Conservation (phyloP, 2,329 filamentous ascomycete species). For the Paecilomyces formosus region DNA sequence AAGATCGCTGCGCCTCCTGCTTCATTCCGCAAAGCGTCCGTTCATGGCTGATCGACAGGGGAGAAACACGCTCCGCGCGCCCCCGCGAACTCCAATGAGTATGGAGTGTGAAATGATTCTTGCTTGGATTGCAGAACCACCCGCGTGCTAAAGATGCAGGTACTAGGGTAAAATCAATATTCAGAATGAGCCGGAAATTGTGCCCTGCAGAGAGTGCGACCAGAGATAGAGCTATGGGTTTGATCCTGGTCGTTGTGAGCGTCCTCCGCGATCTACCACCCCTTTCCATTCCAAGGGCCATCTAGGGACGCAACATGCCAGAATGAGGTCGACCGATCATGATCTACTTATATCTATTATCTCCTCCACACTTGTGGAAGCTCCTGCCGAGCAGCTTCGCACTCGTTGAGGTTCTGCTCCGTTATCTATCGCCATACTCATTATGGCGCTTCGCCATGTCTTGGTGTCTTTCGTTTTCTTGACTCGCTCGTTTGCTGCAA, state of each 20-base stretch:
- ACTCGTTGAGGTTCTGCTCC: background rate
- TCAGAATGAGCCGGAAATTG: background rate
- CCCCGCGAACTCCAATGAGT: background rate
- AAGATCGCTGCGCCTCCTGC: background rate
- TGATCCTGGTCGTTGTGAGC: background rate
- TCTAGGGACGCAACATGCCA: background rate
- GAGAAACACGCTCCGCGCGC: background rate
- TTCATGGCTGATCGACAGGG: background rate
- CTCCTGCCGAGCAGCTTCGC: background rate
- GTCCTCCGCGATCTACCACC: background rate
- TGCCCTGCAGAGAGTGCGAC: background rate
- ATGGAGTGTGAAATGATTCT: background rate
- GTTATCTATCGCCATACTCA: background rate
- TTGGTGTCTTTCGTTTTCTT: slow-evolving; percentile 1
- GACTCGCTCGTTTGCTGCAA: slow-evolving; percentile 4
- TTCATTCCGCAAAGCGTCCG: background rate
- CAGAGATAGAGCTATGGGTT: background rate
- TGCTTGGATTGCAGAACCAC: background rate
- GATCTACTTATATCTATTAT: background rate
- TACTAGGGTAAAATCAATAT: background rate
- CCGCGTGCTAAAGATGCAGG: background rate
- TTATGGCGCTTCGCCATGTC: background rate
- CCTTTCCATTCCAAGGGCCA: background rate
- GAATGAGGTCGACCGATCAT: background rate
- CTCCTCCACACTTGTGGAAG: background rate